Evolutionary conservation across 2,329 filamentous ascomycete genomes (phyloP), one percentile per base, ranked within the genome.

Genomic region (Hypoxylon sp.): DNA sequence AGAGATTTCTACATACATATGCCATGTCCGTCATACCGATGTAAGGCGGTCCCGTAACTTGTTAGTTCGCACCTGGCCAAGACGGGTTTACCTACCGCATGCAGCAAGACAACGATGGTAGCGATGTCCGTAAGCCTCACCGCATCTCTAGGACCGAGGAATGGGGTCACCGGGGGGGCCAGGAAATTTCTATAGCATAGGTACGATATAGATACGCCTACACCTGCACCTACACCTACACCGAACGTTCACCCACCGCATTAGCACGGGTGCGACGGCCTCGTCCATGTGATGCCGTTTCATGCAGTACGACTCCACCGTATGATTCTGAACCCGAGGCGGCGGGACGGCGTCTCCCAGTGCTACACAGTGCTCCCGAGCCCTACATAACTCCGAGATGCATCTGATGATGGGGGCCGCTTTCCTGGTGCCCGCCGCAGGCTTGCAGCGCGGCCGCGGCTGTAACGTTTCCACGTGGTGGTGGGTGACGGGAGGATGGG

Each of bases 341-440:
- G 46, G 21, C 35, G 56, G 56, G 32, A 51, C 44, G 21, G 19
- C 37, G 21, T 27, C 29, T 48, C 55, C 55, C 48, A 39, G 32
- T 61, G 27, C 48, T 31, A 51, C 54, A 57, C 55, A 59, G 55
- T 59, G 55, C 46, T 32, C 19, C 42, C 42, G 54, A 37, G 35
- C 31, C 48, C 17, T 46, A 44, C 21, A 32, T 44, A 44, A 31
- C 13, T 19, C 27, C 27, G 39, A 31, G 19, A 32, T 44, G 27
- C 19, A 32, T 37, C 21, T n/a, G n/a, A n/a, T n/a, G n/a, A 21
- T 48, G 39, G 39, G 24, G 24, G 24, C 24, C 5, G 17, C 17
- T n/a, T 42, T 42, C n/a, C 39, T 6, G 19, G 42, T 17, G 31
- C 3, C 3, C 31, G 54, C 54, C 42, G 44, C 31, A 39, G 42